Evolutionary conservation across 306 rosid species (phyloP), one percentile per base, ranked within the genome.

Genomic region (Ziziphus jujuba): DNA sequence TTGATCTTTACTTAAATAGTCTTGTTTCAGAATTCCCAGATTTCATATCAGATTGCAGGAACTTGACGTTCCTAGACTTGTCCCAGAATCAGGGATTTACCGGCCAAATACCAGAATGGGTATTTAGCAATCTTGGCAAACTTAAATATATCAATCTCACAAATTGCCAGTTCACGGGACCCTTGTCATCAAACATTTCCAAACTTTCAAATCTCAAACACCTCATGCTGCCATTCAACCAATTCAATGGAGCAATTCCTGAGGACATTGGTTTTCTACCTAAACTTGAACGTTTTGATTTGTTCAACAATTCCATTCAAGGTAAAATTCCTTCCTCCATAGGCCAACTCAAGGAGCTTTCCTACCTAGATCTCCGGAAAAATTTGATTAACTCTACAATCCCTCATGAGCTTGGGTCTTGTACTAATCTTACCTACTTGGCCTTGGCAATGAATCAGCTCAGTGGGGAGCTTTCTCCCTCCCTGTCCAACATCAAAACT

Each of bases 81-180:
- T 85, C 97, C 25, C 14, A 13, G 1, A 85, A 82, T 56, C 0
- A 9, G 4, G 2, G 0, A 0, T 74, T 82, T 43, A 72, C 66
- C 21, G 77, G 81, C 64, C 78, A 36, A 54, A 61, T 75, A 43
- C 79, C 66, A 28, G 25, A 88, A 63, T 44, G 63, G 36, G 19
- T 83, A 33, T 77, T 77, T 56, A 58, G 73, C 66, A 84, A n/a
- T 66, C 69, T 91, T 23, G 77, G 4, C 9, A 81, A 70, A 57
- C 97, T 91, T 5, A 81, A 86, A 76, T 73, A 60, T 67, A 80
- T 91, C 59, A 73, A 91, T 73, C 92, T 90, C 58, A 76, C 90
- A 1, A 63, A 69, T 21, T 62, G 71, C 67, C 38, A 40, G 6
- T 73, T 91, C 43, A 35, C 61, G 43, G 92, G 92, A 20, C 59